Evolutionary conservation across 441 rosid species (phyloP).

Genomic region (Erodium trifolium): DNA sequence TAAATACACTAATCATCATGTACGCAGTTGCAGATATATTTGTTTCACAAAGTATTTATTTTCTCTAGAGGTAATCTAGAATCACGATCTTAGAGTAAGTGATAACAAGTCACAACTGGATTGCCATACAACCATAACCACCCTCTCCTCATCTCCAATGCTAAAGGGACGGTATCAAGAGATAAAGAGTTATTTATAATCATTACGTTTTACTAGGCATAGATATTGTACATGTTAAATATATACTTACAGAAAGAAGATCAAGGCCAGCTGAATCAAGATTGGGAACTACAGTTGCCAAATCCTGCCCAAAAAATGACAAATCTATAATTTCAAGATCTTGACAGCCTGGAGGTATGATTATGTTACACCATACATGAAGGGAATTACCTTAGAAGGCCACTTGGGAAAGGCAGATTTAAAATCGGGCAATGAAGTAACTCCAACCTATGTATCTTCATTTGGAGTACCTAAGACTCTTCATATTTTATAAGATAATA

Average conservation of each 20-base stretch:
- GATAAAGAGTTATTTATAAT: not conserved
- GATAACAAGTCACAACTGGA: no score
- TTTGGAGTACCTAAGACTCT: constrained; percentile 91
- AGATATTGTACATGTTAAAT: not conserved
- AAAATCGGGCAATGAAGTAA: constrained; percentile 90
- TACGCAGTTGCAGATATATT: not conserved
- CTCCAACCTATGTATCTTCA: constrained; percentile 90
- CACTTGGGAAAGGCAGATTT: constrained; percentile 95
- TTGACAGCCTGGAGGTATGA: not conserved
- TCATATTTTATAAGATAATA: constrained; percentile 13
- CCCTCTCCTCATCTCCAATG: not conserved
- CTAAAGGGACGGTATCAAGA: no score
- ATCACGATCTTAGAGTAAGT: not conserved
- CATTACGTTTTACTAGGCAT: not conserved
- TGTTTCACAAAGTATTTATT: not conserved
- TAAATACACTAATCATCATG: not conserved
- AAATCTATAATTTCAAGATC: not conserved
- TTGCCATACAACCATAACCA: not conserved
- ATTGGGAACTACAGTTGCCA: constrained; percentile 61
- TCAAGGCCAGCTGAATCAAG: constrained; percentile 75
- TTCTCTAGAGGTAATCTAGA: not conserved
- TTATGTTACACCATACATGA: not conserved
- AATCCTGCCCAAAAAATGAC: constrained; percentile 40
- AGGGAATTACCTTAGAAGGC: constrained; percentile 60
- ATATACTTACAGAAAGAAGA: constrained; percentile 79